Percentiles rank a stretch among this genome's conserved stretches.
phyloP scores from a whole-genome alignment of 2,329 filamentous ascomycete genomes.

The Calonectria hongkongensis region DNA sequence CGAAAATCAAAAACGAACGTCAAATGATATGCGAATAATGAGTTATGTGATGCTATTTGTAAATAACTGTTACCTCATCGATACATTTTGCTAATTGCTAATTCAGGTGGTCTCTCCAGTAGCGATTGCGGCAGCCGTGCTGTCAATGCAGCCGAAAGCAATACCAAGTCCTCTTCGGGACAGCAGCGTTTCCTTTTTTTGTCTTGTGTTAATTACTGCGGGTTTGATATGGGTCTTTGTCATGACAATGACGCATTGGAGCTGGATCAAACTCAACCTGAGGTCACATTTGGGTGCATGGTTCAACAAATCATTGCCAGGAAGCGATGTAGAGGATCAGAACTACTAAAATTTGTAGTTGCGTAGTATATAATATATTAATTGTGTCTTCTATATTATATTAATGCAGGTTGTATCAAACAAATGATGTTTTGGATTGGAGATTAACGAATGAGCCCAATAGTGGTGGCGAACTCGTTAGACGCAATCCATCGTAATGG shows the following conservation, averaged over 20 bases:
- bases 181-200: not conserved
- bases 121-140: not conserved
- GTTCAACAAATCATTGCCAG: not conserved
- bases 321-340: not conserved
- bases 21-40: not conserved
- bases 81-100: not conserved
- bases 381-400: too few species aligned
- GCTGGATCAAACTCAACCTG: not conserved
- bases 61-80: not conserved
- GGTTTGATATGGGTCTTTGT: not conserved
- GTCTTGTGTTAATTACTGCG: not conserved
- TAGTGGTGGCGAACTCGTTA: too few species aligned
- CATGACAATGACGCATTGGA: not conserved
- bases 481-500: too few species aligned
- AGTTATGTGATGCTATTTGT: not conserved
- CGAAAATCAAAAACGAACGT: not conserved
- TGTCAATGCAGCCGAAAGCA: not conserved
- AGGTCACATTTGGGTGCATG: not conserved
- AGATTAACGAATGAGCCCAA: too few species aligned
- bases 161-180: not conserved
- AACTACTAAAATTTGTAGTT: not conserved
- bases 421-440: too few species aligned
- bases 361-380: too few species aligned
- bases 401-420: too few species aligned
- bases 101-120: not conserved